Evolutionary conservation across 306 rosid species (phyloP).

Genomic region (Elaeagnus macrophylla): DNA sequence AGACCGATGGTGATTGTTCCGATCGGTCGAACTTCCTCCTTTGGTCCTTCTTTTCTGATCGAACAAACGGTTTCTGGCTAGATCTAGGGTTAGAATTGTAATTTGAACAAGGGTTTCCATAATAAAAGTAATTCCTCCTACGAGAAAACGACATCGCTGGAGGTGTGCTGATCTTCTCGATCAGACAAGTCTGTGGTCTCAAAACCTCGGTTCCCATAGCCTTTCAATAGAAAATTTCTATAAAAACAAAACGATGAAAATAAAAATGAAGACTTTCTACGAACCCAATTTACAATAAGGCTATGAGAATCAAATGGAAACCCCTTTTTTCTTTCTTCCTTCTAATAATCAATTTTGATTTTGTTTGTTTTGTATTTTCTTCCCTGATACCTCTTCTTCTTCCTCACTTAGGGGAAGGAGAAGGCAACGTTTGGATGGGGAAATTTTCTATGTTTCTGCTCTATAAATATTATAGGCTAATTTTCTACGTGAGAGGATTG

Average conservation of each 20-base stretch:
- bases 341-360: too few relatives aligned
- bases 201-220: conserved; percentile 80
- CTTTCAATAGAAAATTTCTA: too few relatives aligned
- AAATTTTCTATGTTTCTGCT: background rate
- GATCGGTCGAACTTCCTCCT: conserved; percentile 22
- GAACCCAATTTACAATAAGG: background rate
- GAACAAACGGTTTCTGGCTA: conserved; percentile 28
- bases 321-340: too few relatives aligned
- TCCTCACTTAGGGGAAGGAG: conserved; percentile 13
- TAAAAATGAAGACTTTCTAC: too few relatives aligned
- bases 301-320: background rate
- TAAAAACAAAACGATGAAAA: too few relatives aligned
- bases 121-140: conserved; percentile 24
- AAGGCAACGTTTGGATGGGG: conserved; percentile 1
- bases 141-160: conserved; percentile 33
- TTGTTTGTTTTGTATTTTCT: background rate
- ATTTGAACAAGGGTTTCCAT: conserved; percentile 9
- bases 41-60: conserved; percentile 35
- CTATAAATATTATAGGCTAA: background rate
- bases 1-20: conserved; percentile 12
- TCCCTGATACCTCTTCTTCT: conserved; percentile 4
- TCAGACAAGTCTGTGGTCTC: conserved; percentile 60
- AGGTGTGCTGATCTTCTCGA: conserved; percentile 36
- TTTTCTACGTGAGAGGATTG: too few relatives aligned
- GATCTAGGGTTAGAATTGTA: conserved; percentile 21